Evolutionary conservation across 345 rosid genomes (phyloP).

Genomic region (Raphanus sativus): DNA sequence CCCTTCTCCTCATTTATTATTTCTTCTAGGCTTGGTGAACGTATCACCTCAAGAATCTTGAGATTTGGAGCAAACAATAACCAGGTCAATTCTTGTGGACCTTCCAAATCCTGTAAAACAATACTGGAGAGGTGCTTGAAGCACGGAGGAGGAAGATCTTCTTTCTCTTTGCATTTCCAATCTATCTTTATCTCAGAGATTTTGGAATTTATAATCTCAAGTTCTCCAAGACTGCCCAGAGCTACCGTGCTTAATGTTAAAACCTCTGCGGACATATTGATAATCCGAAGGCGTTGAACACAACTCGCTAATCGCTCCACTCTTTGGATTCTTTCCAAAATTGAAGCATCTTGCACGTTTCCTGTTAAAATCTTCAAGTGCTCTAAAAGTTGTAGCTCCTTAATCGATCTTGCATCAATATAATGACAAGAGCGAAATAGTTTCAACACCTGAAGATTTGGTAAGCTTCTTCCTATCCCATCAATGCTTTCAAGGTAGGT

Average conservation of each 20-base stretch:
- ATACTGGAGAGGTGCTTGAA: neutral
- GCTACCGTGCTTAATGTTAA: neutral
- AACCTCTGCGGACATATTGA: neutral
- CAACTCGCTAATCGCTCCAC: neutral
- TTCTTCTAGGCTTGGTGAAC: neutral
- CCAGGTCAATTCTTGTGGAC: neutral
- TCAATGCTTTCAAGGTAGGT: neutral
- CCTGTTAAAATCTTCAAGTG: neutral
- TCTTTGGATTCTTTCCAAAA: neutral
- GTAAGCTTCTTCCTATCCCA: neutral
- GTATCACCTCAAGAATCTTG: neutral
- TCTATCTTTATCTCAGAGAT: neutral
- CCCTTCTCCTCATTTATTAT: neutral
- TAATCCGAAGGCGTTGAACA: neutral
- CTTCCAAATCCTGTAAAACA: neutral
- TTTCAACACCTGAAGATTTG: neutral
- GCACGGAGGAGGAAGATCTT: neutral
- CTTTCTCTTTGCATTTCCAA: neutral
- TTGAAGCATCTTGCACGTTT: neutral
- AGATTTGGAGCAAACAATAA: neutral
- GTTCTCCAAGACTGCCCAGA: neutral
- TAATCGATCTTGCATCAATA: neutral
- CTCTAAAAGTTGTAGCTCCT: neutral
- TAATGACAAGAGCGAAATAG: neutral
- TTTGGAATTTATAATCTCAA: neutral